These are phyloP conservation scores for Globisporangium irregulare DNA, from an alignment of 352 stramenopile species.

Conservation along the genomic window DNA sequence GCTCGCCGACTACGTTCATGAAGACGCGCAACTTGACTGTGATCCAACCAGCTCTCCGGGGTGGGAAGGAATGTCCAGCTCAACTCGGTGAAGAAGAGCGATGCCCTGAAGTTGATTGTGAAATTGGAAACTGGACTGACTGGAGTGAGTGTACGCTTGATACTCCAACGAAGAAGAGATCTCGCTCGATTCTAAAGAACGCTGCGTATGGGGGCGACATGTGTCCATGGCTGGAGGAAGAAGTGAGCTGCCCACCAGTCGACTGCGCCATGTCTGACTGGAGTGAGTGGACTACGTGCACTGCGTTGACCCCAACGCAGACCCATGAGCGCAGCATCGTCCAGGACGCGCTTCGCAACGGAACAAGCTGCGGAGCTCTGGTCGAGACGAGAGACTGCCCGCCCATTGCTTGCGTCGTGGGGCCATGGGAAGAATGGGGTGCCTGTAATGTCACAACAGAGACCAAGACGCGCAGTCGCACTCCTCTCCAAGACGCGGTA, in stretches of 20 bases:
- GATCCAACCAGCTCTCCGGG: slow-evolving; percentile 30
- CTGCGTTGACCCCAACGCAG: slow-evolving; percentile 36
- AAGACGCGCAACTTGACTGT: slow-evolving; percentile 38
- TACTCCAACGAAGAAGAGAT: slow-evolving; percentile 25
- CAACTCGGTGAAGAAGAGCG: slow-evolving; percentile 31
- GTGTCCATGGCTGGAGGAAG: slow-evolving; percentile 31
- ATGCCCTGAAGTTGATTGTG: slow-evolving; percentile 39
- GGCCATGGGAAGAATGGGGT: slow-evolving; percentile 27
- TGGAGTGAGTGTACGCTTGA: slow-evolving; percentile 33
- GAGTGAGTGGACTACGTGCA: slow-evolving; percentile 46
- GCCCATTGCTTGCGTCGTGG: slow-evolving; percentile 43
- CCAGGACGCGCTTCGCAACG: slow-evolving; percentile 35
- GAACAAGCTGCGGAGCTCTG: slow-evolving; percentile 26
- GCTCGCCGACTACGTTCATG: slow-evolving; percentile 33
- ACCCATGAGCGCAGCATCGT: slow-evolving; percentile 35
- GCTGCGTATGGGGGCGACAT: slow-evolving; percentile 26
- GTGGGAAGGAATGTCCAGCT: slow-evolving; percentile 35
- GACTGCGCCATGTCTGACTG: slow-evolving; percentile 40
- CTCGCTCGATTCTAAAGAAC: slow-evolving; percentile 23
- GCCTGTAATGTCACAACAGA: slow-evolving; percentile 26
- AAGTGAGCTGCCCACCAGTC: slow-evolving; percentile 39
- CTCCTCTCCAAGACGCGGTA: slow-evolving; percentile 23
- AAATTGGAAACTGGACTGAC: slow-evolving; percentile 32
- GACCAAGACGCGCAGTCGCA: slow-evolving; percentile 26
- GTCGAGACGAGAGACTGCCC: slow-evolving; percentile 34